Evolutionary conservation across 2,329 filamentous ascomycete genomes (phyloP), one percentile per base, ranked within the genome.

Genomic region (Chaetomium sp.): DNA sequence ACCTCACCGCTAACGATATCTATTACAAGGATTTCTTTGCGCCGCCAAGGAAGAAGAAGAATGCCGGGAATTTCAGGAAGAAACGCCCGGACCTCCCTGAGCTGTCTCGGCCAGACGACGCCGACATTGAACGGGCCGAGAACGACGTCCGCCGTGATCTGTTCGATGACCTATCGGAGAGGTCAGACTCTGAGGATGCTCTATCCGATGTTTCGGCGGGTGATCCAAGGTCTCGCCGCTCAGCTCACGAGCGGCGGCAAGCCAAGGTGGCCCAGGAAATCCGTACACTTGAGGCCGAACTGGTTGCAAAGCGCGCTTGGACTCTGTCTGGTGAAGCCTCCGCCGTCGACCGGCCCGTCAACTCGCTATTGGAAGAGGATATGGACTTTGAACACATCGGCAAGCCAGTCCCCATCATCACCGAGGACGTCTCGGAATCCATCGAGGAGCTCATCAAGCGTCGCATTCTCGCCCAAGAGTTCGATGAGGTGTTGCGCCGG

Each of bases 391-490:
- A 99, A 73, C 85, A 95, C 65, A 84, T 89, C 27, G 94, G 94
- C 67, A 99, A 97, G 70, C 92, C 94, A 0, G 87, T 97, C 0
- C 90, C 92, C 1, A 88, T 97, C 58, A 91, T 96, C 69, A 97
- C 94, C 0, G 86, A 89, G 43, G 91, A 96, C 70, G 79, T 95
- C 42, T 95, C 85, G 53, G 91, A 96, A 70, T 85, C 86, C 64
- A 95, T 99, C 55, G 94, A 99, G 72, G 87, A 89, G 37, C 81
- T 99, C 57, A 91, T 99, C 75, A 97, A 97, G 73, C 84, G 90
- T 41, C 87, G 94, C 49, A 96, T 99, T 63, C 75, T 97, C 11
- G 85, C 88, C 0, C 85, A 87, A 61, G 88, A 96, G 64, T 97
- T 99, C 64, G 91, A 99, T 70, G 92, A 97, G 71, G 85, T 97